Conservation (phyloP, 495 filamentous ascomycete species). For the Aspergillus incahuasiensis region DNA sequence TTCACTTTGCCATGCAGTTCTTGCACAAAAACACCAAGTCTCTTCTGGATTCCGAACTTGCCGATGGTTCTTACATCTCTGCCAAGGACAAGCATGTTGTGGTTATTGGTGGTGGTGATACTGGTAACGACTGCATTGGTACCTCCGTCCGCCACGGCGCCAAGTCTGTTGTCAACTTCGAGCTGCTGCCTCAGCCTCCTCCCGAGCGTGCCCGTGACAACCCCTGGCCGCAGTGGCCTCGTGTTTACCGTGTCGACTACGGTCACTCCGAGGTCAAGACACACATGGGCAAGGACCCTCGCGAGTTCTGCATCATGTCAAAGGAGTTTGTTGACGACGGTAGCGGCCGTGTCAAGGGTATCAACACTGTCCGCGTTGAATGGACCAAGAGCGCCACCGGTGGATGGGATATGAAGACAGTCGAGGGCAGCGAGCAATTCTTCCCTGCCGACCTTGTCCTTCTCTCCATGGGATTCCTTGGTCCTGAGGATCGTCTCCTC, state of each 20-base stretch:
- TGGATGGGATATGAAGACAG: slow-evolving; percentile 99
- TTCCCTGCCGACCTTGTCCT: slow-evolving; percentile 97
- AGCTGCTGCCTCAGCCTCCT: slow-evolving; percentile 92
- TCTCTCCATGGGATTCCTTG: slow-evolving; percentile 97
- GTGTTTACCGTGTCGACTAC: slow-evolving; percentile 98
- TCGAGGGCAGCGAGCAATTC: slow-evolving; percentile 91
- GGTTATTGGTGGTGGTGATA: slow-evolving; percentile 98
- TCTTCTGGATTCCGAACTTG: slow-evolving; percentile 84
- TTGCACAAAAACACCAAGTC: slow-evolving; percentile 98
- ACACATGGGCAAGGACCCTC: slow-evolving; percentile 94
- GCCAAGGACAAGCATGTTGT: slow-evolving; percentile 96
- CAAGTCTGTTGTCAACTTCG: slow-evolving; percentile 96
- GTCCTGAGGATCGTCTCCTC: slow-evolving; percentile 85
- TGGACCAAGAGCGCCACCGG: slow-evolving; percentile 89
- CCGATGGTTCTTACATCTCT: slow-evolving; percentile 87
- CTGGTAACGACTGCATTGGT: slow-evolving; percentile 98
- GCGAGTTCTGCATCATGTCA: slow-evolving; percentile 98
- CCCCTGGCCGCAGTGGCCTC: slow-evolving; percentile 99
- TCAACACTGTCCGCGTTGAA: slow-evolving; percentile 96
- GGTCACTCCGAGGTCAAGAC: slow-evolving; percentile 96
- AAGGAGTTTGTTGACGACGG: slow-evolving; percentile 97
- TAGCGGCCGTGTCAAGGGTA: slow-evolving; percentile 83
- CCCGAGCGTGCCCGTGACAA: slow-evolving; percentile 93
- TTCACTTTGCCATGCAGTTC: slow-evolving; percentile 99
- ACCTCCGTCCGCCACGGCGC: slow-evolving; percentile 97